Percentiles rank a stretch among this genome's conserved stretches.
Evolutionary conservation across 2,329 filamentous ascomycete genomes (phyloP).

Genomic region (Gremmenia infestans): DNA sequence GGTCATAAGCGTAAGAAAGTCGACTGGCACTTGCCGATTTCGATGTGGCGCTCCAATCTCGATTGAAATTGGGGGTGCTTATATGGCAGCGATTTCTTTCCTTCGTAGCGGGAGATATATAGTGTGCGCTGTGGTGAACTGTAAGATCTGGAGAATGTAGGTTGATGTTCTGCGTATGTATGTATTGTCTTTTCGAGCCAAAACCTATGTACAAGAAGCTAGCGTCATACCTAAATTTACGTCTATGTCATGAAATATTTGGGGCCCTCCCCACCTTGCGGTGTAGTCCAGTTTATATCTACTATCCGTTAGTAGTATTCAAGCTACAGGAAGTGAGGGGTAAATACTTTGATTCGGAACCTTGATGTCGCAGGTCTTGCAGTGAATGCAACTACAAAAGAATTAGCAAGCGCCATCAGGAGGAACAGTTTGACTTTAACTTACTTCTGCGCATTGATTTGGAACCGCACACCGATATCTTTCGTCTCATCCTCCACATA

Average conservation of each 20-base stretch:
- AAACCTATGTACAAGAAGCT: conserved; percentile 13
- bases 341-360: conserved; percentile 65
- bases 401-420: background rate
- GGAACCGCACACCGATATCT: conserved; percentile 84
- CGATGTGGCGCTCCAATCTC: too few species aligned
- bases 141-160: too few species aligned
- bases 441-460: conserved; percentile 97
- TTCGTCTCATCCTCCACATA: conserved; percentile 92
- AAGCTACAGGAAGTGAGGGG: too few species aligned
- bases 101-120: too few species aligned
- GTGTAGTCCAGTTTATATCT: conserved; percentile 96
- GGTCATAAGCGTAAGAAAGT: too few species aligned
- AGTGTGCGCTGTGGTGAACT: too few species aligned
- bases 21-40: too few species aligned
- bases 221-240: background rate
- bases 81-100: too few species aligned
- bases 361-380: conserved; percentile 99
- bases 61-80: too few species aligned
- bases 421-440: conserved; percentile 34
- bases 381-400: conserved; percentile 83
- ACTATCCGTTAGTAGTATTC: conserved; percentile 4
- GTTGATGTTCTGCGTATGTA: too few species aligned
- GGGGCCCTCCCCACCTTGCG: conserved; percentile 79
- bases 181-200: background rate
- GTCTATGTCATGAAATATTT: conserved; percentile 62